Conservation (phyloP, 768 basidiomycete genomes). For the Cystoderma amianthinum region DNA sequence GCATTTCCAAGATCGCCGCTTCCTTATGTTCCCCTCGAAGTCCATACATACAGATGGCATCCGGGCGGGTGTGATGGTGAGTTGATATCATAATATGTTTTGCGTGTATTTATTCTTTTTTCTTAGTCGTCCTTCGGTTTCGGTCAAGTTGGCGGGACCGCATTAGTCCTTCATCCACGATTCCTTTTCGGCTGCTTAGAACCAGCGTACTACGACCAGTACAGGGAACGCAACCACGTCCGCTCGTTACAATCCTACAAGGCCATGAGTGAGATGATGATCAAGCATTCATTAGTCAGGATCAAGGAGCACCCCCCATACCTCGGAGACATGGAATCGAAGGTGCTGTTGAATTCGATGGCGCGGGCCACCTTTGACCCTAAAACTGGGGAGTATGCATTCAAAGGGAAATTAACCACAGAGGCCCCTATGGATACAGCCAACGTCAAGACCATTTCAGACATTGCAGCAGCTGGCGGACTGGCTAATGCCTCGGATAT, state of each 20-base stretch:
- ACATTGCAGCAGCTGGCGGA: slow-evolving; percentile 34
- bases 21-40: slow-evolving; percentile 97
- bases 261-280: slow-evolving; percentile 95
- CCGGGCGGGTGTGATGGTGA: slow-evolving; percentile 78
- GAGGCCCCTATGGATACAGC: slow-evolving; percentile 47
- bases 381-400: slow-evolving; percentile 85
- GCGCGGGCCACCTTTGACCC: slow-evolving; percentile 76
- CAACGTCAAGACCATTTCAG: slow-evolving; percentile 62
- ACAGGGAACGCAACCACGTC: slow-evolving; percentile 58
- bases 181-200: slow-evolving; percentile 84
- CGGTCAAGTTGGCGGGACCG: slow-evolving; percentile 96
- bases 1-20: slow-evolving; percentile 81
- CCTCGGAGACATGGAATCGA: slow-evolving; percentile 73
- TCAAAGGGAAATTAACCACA: slow-evolving; percentile 56
- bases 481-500: slow-evolving; percentile 21
- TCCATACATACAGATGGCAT: slow-evolving; percentile 93
- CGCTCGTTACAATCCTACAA: slow-evolving; percentile 76
- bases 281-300: slow-evolving; percentile 85
- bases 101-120: slow-evolving; percentile 5
- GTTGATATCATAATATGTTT: slow-evolving; percentile 10
- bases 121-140: slow-evolving; percentile 92
- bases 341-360: slow-evolving; percentile 87
- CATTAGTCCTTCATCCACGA: slow-evolving; percentile 83
- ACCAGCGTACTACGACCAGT: slow-evolving; percentile 70
- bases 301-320: slow-evolving; percentile 94